phyloP scores from a whole-genome alignment of 2,329 filamentous ascomycete species.

The Bipolaris victoriae region DNA sequence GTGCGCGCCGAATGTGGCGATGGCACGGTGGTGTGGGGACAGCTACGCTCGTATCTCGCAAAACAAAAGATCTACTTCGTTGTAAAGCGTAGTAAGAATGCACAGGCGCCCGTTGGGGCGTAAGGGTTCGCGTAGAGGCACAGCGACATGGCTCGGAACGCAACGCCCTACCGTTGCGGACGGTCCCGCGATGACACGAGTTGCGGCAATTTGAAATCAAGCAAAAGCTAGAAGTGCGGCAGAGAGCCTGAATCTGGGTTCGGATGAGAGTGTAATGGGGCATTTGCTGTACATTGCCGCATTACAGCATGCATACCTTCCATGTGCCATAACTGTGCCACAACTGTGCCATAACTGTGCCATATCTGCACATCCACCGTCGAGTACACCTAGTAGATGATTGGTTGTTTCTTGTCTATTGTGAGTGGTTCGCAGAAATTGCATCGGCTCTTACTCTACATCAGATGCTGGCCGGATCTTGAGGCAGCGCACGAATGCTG shows the following conservation, averaged over 20 bases:
- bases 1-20: no score
- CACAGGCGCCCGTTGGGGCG: constrained; percentile 7
- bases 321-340: constrained; percentile 1
- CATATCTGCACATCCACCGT: neutral
- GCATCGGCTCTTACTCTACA: neutral
- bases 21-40: neutral
- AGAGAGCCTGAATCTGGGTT: neutral
- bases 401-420: no score
- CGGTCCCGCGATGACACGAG: constrained; percentile 7
- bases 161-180: constrained; percentile 9
- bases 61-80: neutral
- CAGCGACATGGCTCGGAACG: constrained; percentile 8
- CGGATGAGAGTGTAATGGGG: neutral
- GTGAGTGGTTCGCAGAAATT: neutral
- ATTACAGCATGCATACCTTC: neutral
- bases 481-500: neutral
- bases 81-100: neutral
- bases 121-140: constrained; percentile 7
- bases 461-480: neutral
- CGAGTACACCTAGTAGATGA: neutral
- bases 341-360: neutral
- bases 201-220: neutral
- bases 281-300: neutral
- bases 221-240: neutral
- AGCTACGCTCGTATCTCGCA: neutral